phyloP scores from a whole-genome alignment of 345 rosid species.

The Populus tremula region DNA sequence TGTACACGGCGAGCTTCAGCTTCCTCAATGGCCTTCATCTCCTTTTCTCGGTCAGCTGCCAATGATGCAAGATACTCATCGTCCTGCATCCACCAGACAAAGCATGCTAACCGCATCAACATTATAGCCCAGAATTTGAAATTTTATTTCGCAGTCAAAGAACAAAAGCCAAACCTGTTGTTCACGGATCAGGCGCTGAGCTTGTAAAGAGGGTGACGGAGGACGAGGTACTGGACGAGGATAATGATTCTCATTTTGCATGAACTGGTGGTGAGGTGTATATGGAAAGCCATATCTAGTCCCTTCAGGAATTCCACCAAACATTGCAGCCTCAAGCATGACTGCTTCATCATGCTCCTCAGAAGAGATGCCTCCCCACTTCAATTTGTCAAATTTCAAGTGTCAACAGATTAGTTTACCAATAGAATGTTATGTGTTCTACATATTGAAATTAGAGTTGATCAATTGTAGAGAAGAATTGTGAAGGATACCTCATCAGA shows the following conservation, averaged over 20 bases:
- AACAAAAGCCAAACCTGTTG: constrained; percentile 66
- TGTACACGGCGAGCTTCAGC: constrained; percentile 73
- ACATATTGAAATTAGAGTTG: not conserved
- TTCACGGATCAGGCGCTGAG: constrained; percentile 94
- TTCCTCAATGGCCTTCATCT: constrained; percentile 73
- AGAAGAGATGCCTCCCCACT: constrained; percentile 99
- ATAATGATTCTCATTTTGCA: constrained; percentile 47
- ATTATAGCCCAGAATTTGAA: not conserved
- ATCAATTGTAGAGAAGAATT: not conserved
- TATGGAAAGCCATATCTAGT: constrained; percentile 55
- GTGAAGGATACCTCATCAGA: constrained; percentile 62
- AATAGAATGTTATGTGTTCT: not conserved
- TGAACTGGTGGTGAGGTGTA: constrained; percentile 63
- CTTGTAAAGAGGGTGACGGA: constrained; percentile 88
- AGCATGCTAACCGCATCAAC: constrained; percentile 1
- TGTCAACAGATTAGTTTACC: constrained; percentile 5
- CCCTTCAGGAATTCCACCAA: constrained; percentile 92
- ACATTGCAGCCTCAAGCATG: constrained; percentile 99
- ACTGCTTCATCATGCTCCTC: constrained; percentile 99
- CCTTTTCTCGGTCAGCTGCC: constrained; percentile 96
- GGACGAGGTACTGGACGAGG: constrained; percentile 60
- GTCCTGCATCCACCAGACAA: constrained; percentile 52
- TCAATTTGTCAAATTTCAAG: constrained; percentile 19
- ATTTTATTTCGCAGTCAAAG: not conserved
- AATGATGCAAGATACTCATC: constrained; percentile 93